Evolutionary conservation across 2,329 filamentous ascomycete species (phyloP).

Genomic region (Fusarium sp.): DNA sequence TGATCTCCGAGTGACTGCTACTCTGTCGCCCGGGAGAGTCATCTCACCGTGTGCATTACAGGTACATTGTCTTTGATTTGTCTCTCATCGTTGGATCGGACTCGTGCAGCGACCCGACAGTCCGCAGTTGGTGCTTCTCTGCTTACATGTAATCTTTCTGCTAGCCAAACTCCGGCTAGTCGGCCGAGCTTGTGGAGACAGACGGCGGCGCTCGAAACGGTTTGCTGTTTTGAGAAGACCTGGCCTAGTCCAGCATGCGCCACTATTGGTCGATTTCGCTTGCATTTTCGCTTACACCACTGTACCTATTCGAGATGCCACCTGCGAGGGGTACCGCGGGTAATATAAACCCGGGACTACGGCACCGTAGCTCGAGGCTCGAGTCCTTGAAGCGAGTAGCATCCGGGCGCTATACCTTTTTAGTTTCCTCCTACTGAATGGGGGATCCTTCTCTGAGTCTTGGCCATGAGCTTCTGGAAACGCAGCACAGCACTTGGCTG

Average conservation of each 20-base stretch:
- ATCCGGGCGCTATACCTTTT: not conserved
- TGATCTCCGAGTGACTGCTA: slow-evolving; percentile 3
- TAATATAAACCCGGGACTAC: slow-evolving; percentile 29
- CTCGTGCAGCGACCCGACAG: slow-evolving; percentile 39
- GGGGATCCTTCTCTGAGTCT: not conserved
- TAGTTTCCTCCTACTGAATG: not conserved
- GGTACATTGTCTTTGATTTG: slow-evolving; percentile 18
- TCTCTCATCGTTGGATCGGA: slow-evolving; percentile 28
- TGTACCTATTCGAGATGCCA: not conserved
- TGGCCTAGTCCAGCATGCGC: not conserved
- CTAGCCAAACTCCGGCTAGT: slow-evolving; percentile 8
- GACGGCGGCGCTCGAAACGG: slow-evolving; percentile 36
- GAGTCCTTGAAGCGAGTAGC: not conserved
- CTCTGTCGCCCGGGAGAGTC: slow-evolving; percentile 26
- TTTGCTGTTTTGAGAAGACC: slow-evolving; percentile 36
- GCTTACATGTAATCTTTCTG: slow-evolving; percentile 16
- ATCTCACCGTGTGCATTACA: slow-evolving; percentile 19
- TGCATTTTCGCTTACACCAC: not conserved
- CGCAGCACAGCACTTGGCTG: slow-evolving; percentile 8
- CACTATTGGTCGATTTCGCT: slow-evolving; percentile 20
- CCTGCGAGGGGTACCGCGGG: slow-evolving; percentile 1
- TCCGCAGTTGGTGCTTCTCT: slow-evolving; percentile 20
- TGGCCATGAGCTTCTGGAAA: slow-evolving; percentile 14
- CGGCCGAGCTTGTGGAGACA: slow-evolving; percentile 24
- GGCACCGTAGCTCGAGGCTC: slow-evolving; percentile 14